phyloP scores from a whole-genome alignment of 768 basidiomycete genomes.

The Hirschioporus abietinus region DNA sequence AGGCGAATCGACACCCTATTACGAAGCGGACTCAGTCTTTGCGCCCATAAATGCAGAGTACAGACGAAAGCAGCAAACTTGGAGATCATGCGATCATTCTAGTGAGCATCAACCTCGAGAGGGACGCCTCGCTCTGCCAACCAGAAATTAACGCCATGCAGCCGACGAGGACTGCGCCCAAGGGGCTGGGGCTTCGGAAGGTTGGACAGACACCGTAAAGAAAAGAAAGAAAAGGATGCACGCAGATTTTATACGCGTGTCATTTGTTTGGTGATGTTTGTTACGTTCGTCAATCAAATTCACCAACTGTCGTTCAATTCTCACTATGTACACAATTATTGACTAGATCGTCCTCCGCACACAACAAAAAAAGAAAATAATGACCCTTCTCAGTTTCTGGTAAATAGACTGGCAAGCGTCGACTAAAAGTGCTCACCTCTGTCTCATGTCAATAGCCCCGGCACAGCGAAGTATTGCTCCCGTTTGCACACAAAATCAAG shows the following conservation, averaged over 20 bases:
- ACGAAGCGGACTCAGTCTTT: conserved; percentile 40
- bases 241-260: neutral
- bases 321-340: no score
- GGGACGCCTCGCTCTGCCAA: conserved; percentile 73
- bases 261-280: neutral
- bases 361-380: no score
- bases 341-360: no score
- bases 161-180: conserved; percentile 43
- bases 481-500: no score
- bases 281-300: no score
- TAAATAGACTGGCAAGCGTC: no score
- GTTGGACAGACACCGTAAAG: conserved; percentile 65
- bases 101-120: conserved; percentile 38
- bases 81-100: conserved; percentile 31
- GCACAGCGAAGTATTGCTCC: no score
- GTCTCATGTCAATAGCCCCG: no score
- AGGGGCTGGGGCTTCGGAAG: conserved; percentile 55
- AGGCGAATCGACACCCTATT: conserved; percentile 46
- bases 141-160: conserved; percentile 59
- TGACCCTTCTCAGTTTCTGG: no score
- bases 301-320: no score
- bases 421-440: no score
- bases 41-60: conserved; percentile 12
- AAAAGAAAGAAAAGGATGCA: conserved; percentile 16
- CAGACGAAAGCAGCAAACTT: conserved; percentile 31